Evolutionary conservation across 768 basidiomycete genomes (phyloP).

Genomic region (Boletus speciosus): DNA sequence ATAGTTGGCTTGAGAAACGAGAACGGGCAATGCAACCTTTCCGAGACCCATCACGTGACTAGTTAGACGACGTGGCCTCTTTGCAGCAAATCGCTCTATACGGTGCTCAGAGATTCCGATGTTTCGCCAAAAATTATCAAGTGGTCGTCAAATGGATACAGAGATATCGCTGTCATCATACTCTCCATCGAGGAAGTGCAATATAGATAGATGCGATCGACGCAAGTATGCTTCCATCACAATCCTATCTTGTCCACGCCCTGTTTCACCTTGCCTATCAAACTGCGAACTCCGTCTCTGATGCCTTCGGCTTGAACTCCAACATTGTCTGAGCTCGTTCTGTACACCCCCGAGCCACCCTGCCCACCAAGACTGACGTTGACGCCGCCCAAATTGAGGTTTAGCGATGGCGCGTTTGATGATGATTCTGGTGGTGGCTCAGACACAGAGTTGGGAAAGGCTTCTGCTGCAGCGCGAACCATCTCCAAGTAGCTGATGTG

Average conservation of each 20-base stretch:
- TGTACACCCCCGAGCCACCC: constrained; percentile 78
- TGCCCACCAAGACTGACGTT: constrained; percentile 92
- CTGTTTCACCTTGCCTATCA: constrained; percentile 87
- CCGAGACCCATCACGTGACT: constrained; percentile 23
- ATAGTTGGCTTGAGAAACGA: not conserved
- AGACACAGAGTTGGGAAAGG: constrained; percentile 62
- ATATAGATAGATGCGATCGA: not conserved
- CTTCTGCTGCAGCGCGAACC: constrained; percentile 68
- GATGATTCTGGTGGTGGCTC: constrained; percentile 77
- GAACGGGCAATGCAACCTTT: not conserved
- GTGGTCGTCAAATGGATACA: not conserved
- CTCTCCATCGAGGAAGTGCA: not conserved
- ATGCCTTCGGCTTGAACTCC: constrained; percentile 84
- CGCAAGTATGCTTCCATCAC: constrained; percentile 5
- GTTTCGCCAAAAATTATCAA: not conserved
- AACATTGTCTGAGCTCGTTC: constrained; percentile 70
- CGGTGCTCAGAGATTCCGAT: not conserved
- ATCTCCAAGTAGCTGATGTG: constrained; percentile 78
- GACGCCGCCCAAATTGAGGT: constrained; percentile 88
- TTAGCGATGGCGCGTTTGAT: constrained; percentile 73
- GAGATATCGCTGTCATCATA: not conserved
- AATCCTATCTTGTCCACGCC: constrained; percentile 64
- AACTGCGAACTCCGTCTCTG: constrained; percentile 80
- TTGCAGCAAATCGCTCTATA: not conserved
- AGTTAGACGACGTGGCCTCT: constrained; percentile 23